A percentile compares a stretch with the other conserved stretches of the same genome.
Evolutionary conservation across 202 grass and related monocot species (phyloP).

Genomic region (Setaria italica): DNA sequence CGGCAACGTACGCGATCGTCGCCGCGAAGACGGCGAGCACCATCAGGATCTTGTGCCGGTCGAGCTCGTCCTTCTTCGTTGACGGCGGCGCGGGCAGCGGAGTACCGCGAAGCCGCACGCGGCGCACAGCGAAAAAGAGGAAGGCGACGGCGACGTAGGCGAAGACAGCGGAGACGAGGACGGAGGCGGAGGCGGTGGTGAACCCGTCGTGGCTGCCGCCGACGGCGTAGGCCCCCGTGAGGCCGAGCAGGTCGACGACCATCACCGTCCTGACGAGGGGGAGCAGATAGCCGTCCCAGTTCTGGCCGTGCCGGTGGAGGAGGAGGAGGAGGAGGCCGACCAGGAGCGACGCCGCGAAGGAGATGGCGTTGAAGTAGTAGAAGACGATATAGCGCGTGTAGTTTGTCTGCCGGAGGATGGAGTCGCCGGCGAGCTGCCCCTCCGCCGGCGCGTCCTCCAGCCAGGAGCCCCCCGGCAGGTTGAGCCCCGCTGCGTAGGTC

Average conservation of each 20-base stretch:
- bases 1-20: constrained; percentile 26
- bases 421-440: constrained; percentile 26
- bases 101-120: too few relatives aligned
- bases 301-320: not conserved
- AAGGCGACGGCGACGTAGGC: too few relatives aligned
- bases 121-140: too few relatives aligned
- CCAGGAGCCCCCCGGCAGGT: constrained; percentile 15
- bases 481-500: too few relatives aligned
- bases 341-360: constrained; percentile 49
- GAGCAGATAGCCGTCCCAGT: constrained; percentile 21
- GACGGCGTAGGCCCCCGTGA: constrained; percentile 43
- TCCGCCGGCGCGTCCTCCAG: not conserved
- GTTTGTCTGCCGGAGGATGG: constrained; percentile 36
- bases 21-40: constrained; percentile 24
- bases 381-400: constrained; percentile 38
- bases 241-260: constrained; percentile 27
- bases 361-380: constrained; percentile 52
- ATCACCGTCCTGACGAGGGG: not conserved
- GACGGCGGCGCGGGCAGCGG: too few relatives aligned
- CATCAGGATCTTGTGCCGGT: constrained; percentile 13
- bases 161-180: too few relatives aligned
- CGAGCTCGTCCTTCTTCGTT: too few relatives aligned
- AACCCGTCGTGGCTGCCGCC: constrained; percentile 21
- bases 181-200: constrained; percentile 23
- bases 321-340: constrained; percentile 33